These are phyloP conservation scores for Trichomonas gallinae DNA, from an alignment of 208 protist species.

Conservation along the genomic window DNA sequence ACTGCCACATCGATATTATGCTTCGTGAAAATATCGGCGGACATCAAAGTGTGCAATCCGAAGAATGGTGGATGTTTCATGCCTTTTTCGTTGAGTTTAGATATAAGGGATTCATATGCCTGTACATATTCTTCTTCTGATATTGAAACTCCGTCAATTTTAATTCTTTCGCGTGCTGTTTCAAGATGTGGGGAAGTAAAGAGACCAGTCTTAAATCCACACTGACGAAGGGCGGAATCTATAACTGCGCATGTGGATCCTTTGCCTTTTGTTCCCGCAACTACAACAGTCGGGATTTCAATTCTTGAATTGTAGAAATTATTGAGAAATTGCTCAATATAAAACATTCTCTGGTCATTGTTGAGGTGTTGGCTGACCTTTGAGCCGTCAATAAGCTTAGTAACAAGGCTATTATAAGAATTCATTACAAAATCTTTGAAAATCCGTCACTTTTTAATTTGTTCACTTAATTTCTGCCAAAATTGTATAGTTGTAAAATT, in stretches of 20 bases:
- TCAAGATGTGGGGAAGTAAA: conserved; percentile 31
- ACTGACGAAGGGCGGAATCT: not conserved
- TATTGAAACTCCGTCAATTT: conserved; percentile 19
- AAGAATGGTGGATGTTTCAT: not conserved
- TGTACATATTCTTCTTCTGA: not conserved
- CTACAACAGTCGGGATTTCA: not conserved
- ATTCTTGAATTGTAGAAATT: not conserved
- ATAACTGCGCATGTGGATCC: conserved; percentile 28
- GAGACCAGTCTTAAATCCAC: not conserved
- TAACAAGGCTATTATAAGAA: not conserved
- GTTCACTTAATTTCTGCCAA: too few species aligned
- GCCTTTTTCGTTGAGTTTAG: not conserved
- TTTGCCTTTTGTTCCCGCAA: conserved; percentile 35
- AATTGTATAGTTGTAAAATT: too few species aligned
- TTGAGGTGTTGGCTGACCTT: not conserved
- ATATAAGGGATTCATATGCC: not conserved
- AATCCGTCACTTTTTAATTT: not conserved
- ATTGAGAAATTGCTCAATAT: not conserved
- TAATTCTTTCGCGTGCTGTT: conserved; percentile 24
- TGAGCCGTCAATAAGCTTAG: not conserved
- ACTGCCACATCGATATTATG: not conserved
- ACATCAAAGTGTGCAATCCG: not conserved
- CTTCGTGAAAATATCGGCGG: not conserved
- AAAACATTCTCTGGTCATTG: not conserved
- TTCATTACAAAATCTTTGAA: not conserved